Conservation (phyloP, 1,139 yeast species). For the Debaryomyces subglobosus region DNA sequence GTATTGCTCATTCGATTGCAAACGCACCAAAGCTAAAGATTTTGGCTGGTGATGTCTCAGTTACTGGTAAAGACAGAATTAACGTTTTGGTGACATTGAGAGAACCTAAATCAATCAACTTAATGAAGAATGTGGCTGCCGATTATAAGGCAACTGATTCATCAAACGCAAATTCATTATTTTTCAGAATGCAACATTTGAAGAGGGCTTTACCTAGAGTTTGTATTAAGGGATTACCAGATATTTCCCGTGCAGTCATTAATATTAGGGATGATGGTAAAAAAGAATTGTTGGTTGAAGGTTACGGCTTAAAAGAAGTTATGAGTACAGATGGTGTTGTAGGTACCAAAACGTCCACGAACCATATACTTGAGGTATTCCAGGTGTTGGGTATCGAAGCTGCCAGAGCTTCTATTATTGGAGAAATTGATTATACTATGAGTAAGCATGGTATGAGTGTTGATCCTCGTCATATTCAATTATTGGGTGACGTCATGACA, state of each 20-base stretch:
- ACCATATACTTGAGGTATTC: conserved; percentile 89
- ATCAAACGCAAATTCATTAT: conserved; percentile 59
- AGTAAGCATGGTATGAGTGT: conserved; percentile 99
- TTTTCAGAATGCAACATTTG: conserved; percentile 86
- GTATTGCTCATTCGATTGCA: conserved; percentile 81
- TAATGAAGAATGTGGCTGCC: conserved; percentile 28
- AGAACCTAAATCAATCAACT: conserved; percentile 51
- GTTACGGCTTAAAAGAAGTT: conserved; percentile 93
- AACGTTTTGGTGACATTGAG: conserved; percentile 69
- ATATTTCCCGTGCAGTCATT: conserved; percentile 93
- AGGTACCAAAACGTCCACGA: conserved; percentile 84
- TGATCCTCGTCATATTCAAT: conserved; percentile 98
- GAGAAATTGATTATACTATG: conserved; percentile 97
- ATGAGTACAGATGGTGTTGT: conserved; percentile 98
- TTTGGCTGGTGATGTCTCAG: conserved; percentile 67
- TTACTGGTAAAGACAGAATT: conserved; percentile 67
- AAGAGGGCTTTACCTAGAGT: conserved; percentile 84
- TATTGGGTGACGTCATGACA: conserved; percentile 98
- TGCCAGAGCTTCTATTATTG: conserved; percentile 88
- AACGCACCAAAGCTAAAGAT: conserved; percentile 90
- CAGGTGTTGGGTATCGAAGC: conserved; percentile 97
- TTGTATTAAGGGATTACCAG: conserved; percentile 91
- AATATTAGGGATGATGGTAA: conserved; percentile 86
- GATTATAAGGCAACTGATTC: conserved; percentile 32
- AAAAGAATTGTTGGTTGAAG: conserved; percentile 93